Percentiles rank a stretch among this genome's conserved stretches.
Conservation (phyloP, 2,329 filamentous ascomycete species). For the Aspergillus awamori region DNA sequence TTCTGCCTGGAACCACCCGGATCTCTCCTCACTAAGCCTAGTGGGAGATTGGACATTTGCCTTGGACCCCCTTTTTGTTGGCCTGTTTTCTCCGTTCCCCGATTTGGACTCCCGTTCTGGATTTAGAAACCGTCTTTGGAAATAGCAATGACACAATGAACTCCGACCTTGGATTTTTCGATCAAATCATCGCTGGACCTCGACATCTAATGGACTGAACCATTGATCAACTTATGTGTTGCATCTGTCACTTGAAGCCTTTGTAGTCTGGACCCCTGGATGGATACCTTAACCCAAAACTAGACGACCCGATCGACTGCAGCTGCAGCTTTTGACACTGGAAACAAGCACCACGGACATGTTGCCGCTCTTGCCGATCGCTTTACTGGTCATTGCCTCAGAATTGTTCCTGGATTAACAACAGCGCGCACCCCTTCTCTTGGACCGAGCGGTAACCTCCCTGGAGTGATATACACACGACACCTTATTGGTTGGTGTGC, state of each 20-base stretch:
- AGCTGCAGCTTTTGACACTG: not conserved
- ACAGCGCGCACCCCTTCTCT: not conserved
- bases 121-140: slow-evolving; percentile 11
- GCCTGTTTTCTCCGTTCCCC: slow-evolving; percentile 6
- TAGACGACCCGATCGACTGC: not conserved
- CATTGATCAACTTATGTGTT: slow-evolving; percentile 8
- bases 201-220: not conserved
- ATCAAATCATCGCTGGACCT: not conserved
- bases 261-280: slow-evolving; percentile 12
- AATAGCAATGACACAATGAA: slow-evolving; percentile 5
- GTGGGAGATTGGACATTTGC: slow-evolving; percentile 27
- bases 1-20: slow-evolving; percentile 18
- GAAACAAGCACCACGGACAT: slow-evolving; percentile 1
- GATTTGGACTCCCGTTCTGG: slow-evolving; percentile 1
- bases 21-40: slow-evolving; percentile 32
- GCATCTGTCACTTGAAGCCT: slow-evolving; percentile 8
- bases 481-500: slow-evolving; percentile 13
- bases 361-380: slow-evolving; percentile 2
- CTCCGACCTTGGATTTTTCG: not conserved
- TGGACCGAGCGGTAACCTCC: slow-evolving; percentile 13
- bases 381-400: slow-evolving; percentile 7
- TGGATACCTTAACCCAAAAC: not conserved
- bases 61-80: slow-evolving; percentile 13
- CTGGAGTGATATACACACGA: not conserved
- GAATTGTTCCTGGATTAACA: slow-evolving; percentile 11